Evolutionary conservation across 1,284 basidiomycete genomes (phyloP), one percentile per base, ranked within the genome.

Genomic region (Heliocybe sulcata): DNA sequence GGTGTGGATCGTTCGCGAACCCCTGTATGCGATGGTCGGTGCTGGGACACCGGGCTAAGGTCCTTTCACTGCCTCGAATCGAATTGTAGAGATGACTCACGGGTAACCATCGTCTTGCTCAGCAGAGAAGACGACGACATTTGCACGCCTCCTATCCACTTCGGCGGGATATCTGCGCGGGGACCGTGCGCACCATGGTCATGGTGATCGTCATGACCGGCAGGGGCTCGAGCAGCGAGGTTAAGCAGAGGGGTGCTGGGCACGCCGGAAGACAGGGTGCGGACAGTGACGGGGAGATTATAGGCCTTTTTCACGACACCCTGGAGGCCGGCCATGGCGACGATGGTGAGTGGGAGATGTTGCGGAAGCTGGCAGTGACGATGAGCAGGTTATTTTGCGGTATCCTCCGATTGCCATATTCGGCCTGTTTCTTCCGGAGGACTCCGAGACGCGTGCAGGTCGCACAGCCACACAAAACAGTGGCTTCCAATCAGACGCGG

Each of bases 211-310:
- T 83, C 77, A 66, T 79, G 70, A 54, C 67, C 77, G 58, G 79
- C 74, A 59, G 83, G 79, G 47, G 80, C 79, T 63, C 81, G 82
- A 52, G 79, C 83, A 57, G 81, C 74, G 64, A 92, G 72, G 72
- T 86, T 90, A 65, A 93, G 72, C 55, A 83, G 75, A 42, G 86
- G 81, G 12, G 82, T 88, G 59, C 67, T 67, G 42, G 92, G 91
- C 19, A 87, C 74, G 57, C 90, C 91, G 47, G 80, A 83, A 45
- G 92, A 79, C 59, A 90, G 81, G 9, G 82, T 76, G 67, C 89
- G 83, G 61, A 90, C 83, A 50, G 92, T 92, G 57, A 92, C 89
- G 45, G 90, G 73, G 65, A 96, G 76, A 73, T 85, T 93, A 69
- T 92, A 74, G 61, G 87, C 86, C 74, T 85, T 91, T 84, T 85